Evolutionary conservation across 768 basidiomycete genomes (phyloP), one percentile per base, ranked within the genome.

Genomic region (Hericium coralloides): DNA sequence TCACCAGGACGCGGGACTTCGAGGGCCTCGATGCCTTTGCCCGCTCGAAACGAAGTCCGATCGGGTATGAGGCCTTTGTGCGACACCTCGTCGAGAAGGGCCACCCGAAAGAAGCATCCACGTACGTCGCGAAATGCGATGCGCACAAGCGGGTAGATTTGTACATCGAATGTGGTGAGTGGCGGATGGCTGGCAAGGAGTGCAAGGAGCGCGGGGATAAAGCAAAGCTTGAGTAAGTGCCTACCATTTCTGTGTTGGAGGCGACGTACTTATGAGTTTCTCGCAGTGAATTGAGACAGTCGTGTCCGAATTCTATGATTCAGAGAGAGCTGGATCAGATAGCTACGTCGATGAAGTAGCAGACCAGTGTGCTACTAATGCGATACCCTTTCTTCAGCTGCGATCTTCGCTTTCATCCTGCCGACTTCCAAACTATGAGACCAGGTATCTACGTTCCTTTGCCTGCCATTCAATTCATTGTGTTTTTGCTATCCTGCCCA

Each of bases 1-100:
- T 98, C 55, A 86, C 87, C 10, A 77, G 79, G n/a, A 74, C 80
- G 20, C 77, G 83, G 58, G 92, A 97, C 69, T 98, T 94, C 69
- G 89, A 94, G 37, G 84, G 79, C 2, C 77, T 98, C 14, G 93
- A 98, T 50, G 67, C 78, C 0, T 95, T 99, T 67, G 83, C 93
- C 1, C 88, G 85, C 63, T 88, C 87, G 38, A 94, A 83, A 70
- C 81, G 92, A 62, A 92, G 89, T 69, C 95, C 95, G 4, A 98
- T 98, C 57, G 95, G 97, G 1, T 98, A 95, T 66, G 95, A 98
- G 66, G 79, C 87, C 0, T 93, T 93, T 67, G 92, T 94, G 23
- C 82, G 77, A 38, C 84, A 90, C 62, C 78, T 97, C 38, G 80
- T 90, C 26, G 77, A 82, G 52, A 81, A 84, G 39, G 91, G 90